phyloP scores from a whole-genome alignment of 2,329 filamentous ascomycete genomes.

The Beauveria varroae region DNA sequence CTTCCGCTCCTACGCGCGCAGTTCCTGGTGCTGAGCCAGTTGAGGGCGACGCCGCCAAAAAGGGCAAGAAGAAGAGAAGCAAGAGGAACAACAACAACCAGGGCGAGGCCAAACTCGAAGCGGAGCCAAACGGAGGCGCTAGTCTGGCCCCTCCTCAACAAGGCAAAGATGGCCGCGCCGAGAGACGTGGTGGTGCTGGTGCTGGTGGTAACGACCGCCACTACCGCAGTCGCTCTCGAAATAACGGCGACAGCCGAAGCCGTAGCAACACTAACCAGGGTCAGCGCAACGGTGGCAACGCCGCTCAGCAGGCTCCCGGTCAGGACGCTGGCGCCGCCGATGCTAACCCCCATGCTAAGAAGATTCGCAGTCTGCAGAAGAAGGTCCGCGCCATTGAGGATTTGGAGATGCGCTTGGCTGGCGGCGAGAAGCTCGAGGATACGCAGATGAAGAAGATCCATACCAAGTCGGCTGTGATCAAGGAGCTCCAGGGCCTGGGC shows the following conservation, averaged over 20 bases:
- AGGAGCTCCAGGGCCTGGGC: conserved; percentile 63
- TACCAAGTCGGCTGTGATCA: conserved; percentile 76
- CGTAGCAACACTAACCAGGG: conserved; percentile 45
- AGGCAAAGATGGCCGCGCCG: conserved; percentile 49
- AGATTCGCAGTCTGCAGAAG: conserved; percentile 86
- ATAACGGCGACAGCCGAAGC: conserved; percentile 38
- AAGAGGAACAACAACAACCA: conserved; percentile 52
- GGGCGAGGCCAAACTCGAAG: conserved; percentile 55
- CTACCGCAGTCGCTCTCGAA: conserved; percentile 50
- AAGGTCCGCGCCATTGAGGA: conserved; percentile 98
- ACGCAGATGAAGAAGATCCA: conserved; percentile 98
- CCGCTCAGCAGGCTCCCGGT: conserved; percentile 19
- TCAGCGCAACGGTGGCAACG: conserved; percentile 20
- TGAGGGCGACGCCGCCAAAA: conserved; percentile 68
- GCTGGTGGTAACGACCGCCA: conserved; percentile 29
- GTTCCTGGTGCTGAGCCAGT: conserved; percentile 55
- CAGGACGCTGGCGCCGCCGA: conserved; percentile 38
- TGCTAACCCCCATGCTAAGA: conserved; percentile 79
- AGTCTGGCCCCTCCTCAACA: conserved; percentile 40
- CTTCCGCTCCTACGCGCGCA: conserved; percentile 60
- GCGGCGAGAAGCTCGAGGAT: conserved; percentile 94
- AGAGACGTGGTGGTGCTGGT: conserved; percentile 45
- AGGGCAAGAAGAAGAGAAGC: conserved; percentile 97
- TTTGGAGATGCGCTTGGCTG: conserved; percentile 90
- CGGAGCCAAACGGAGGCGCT: conserved; percentile 37